These are phyloP conservation scores for Didymella arachidicola DNA, from an alignment of 2,329 filamentous ascomycete genomes.

Conservation along the genomic window DNA sequence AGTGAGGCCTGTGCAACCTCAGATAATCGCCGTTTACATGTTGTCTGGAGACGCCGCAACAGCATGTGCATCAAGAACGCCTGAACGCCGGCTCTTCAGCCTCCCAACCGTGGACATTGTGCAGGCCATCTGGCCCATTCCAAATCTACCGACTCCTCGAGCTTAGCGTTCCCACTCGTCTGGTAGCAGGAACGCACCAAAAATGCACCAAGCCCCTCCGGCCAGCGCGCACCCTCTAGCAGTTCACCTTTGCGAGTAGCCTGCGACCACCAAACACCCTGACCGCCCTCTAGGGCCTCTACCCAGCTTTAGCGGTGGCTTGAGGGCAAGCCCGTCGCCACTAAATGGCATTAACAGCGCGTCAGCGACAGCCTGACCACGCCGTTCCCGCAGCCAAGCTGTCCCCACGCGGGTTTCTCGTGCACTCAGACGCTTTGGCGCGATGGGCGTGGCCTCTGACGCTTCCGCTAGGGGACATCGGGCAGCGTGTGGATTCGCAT, in stretches of 20 bases:
- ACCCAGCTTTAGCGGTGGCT: slow-evolving; percentile 18
- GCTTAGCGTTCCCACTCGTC: slow-evolving; percentile 20
- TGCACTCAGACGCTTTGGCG: slow-evolving; percentile 17
- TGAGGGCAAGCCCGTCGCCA: slow-evolving; percentile 10
- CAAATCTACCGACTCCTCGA: slow-evolving; percentile 15
- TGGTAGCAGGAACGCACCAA: slow-evolving; percentile 21
- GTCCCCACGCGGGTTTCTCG: slow-evolving; percentile 19
- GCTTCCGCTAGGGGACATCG: slow-evolving; percentile 19
- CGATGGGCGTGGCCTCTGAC: slow-evolving; percentile 5
- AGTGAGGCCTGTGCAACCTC: slow-evolving; percentile 11
- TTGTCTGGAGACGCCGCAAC: slow-evolving; percentile 2
- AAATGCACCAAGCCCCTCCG: slow-evolving; percentile 12
- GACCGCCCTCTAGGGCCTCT: slow-evolving; percentile 13
- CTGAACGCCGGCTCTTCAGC: slow-evolving; percentile 10
- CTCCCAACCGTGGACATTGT: neutral
- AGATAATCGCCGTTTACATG: slow-evolving; percentile 20
- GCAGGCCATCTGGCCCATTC: slow-evolving; percentile 9
- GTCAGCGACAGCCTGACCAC: slow-evolving; percentile 8
- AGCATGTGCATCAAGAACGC: slow-evolving; percentile 8
- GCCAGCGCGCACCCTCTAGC: slow-evolving; percentile 10
- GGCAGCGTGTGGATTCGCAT: slow-evolving; percentile 17
- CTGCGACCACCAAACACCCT: slow-evolving; percentile 1
- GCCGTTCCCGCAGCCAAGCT: slow-evolving; percentile 19
- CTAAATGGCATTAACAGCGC: slow-evolving; percentile 13
- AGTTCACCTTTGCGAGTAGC: slow-evolving; percentile 6